Conservation (phyloP, 1,139 yeast species). For the Pichia sp. region DNA sequence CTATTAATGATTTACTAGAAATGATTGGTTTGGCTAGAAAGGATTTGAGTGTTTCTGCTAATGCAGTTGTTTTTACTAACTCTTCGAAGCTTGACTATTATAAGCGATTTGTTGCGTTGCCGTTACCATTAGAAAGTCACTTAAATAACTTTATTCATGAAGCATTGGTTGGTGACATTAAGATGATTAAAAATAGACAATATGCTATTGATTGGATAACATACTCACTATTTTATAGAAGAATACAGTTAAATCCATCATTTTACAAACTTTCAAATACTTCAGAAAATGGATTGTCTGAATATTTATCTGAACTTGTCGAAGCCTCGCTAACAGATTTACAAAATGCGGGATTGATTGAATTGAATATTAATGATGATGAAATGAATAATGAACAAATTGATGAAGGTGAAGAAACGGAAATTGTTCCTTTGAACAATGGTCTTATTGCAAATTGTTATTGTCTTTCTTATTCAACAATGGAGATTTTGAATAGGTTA, state of each 20-base stretch:
- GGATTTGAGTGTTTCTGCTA: slow-evolving; percentile 30
- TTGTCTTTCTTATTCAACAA: slow-evolving; percentile 55
- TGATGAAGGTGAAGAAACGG: slow-evolving; percentile 35
- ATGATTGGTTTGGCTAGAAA: slow-evolving; percentile 62
- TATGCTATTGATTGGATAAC: slow-evolving; percentile 91
- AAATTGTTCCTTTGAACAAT: slow-evolving; percentile 56
- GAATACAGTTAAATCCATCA: slow-evolving; percentile 78
- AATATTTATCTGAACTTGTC: slow-evolving; percentile 73
- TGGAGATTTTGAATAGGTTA: slow-evolving; percentile 53
- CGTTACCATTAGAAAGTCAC: slow-evolving; percentile 81
- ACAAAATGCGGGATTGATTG: slow-evolving; percentile 55
- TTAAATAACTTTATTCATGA: slow-evolving; percentile 56
- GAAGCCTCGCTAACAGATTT: slow-evolving; percentile 69
- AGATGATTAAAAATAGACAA: slow-evolving; percentile 63
- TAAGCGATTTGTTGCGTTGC: slow-evolving; percentile 61
- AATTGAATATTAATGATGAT: slow-evolving; percentile 41
- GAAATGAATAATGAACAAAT: slow-evolving; percentile 28
- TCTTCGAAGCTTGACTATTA: slow-evolving; percentile 55
- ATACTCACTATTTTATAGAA: slow-evolving; percentile 71
- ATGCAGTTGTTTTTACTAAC: slow-evolving; percentile 53
- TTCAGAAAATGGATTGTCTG: slow-evolving; percentile 65
- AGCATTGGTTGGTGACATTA: slow-evolving; percentile 62
- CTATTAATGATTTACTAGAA: slow-evolving; percentile 58
- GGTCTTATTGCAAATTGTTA: slow-evolving; percentile 74
- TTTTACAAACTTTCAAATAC: slow-evolving; percentile 71